Base-by-base conservation (phyloP, 2,329 filamentous ascomycete genomes). In the Fusarium paranaense region DNA sequence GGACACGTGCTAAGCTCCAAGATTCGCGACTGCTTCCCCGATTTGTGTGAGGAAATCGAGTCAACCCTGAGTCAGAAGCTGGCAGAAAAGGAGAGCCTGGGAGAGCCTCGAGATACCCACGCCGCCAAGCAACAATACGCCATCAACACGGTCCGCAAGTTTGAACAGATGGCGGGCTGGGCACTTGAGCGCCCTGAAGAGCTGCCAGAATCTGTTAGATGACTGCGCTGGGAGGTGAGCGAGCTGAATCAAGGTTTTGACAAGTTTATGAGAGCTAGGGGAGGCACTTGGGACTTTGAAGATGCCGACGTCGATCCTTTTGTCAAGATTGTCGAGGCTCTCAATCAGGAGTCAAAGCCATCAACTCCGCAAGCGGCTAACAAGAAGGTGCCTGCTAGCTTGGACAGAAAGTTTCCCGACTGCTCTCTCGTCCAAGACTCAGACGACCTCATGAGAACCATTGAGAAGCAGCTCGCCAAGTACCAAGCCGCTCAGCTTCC, bases 1-100 rank as follows among this genome's bases (percentile, higher is more conserved):
- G 78, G 78, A 2, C 71, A 54, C 2, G 65, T 83, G 10, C 72
- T 84, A 10, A 80, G 82, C 40, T 79, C 79, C 20, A 81, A 80
- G 57, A 84, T 85, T 47, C 75, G 77, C 4, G 69, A 66, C 0
- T 81, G 80, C 13, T 85, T 85, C 66, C 78, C 78, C 0, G 70
- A 64, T 0, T 74, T 84, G 16, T 74, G 78, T 27, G 62, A 47
- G 0, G 76, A 69, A 0, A 76, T 84, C 7, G 62, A 56, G 4
- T 37, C 54, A 1, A 75, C 76, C 0, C 73, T 83, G 0, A 30
- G 50, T 0, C 63, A 71, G 3, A 75, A 73, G 3, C 18, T 75
- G 4, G 16, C 8, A 3, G 64, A 74, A 9, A 69, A 69, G 2
- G 11, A 47, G 0, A 18, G 30, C 3, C 67, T 84, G 2, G 82